These are phyloP conservation scores for Kalanchoe fedtschenkoi DNA, from an alignment of 164 flowering plant species.

Conservation along the genomic window DNA sequence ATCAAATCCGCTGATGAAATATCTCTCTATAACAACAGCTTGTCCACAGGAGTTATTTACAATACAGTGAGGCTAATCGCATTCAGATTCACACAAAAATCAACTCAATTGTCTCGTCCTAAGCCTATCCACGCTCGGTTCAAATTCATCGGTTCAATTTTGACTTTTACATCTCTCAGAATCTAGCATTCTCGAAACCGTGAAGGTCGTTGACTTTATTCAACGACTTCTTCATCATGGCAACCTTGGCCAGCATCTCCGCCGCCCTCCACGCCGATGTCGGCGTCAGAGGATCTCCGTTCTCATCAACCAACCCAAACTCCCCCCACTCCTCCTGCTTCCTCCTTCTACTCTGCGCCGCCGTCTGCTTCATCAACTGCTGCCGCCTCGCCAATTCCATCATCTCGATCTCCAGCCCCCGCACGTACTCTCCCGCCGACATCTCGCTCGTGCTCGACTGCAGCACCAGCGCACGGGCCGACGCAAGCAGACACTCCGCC, in stretches of 20 bases:
- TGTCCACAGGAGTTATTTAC: no score
- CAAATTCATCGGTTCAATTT: neutral
- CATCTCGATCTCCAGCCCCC: slow-evolving; percentile 4
- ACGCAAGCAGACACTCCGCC: neutral
- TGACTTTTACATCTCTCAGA: slow-evolving; percentile 25
- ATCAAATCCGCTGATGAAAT: no score
- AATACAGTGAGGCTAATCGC: no score
- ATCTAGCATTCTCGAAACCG: slow-evolving; percentile 97
- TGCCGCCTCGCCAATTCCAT: neutral
- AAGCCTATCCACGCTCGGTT: no score
- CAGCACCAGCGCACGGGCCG: neutral
- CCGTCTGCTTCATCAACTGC: neutral
- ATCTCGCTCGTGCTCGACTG: neutral
- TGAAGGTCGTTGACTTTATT: slow-evolving; percentile 78
- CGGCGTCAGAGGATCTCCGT: slow-evolving; percentile 83
- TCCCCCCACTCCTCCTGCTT: neutral
- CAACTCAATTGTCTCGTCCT: no score
- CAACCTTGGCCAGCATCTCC: slow-evolving; percentile 79
- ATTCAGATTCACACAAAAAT: no score
- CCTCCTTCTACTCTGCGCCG: neutral
- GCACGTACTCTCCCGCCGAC: neutral
- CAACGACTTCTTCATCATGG: slow-evolving; percentile 67
- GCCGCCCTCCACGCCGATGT: slow-evolving; percentile 96
- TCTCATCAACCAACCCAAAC: slow-evolving; percentile 31
- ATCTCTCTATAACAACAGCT: no score